Base-by-base conservation (phyloP, 305 asterid genomes). In the Rubia balearica region DNA sequence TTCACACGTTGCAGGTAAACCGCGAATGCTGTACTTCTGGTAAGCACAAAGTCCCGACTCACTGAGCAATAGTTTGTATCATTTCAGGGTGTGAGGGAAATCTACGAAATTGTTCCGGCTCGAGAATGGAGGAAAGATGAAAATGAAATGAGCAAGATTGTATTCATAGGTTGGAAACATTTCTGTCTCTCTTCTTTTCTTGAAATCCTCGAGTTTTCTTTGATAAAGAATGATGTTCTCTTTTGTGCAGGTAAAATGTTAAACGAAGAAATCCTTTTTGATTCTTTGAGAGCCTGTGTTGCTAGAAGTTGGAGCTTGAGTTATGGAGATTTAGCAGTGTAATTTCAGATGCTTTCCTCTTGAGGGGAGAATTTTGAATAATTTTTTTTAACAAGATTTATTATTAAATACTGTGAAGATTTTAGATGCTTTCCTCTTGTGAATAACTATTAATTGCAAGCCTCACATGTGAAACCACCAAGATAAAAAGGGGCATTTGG, bases 71-170 rank as follows among this genome's bases (percentile, higher is more conserved):
- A 46, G 43, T 55, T 48, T 41, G 7, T 17, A 67, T 71, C 17
- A 46, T 43, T 22, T 22, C 83, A 92, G 98, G 97, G 87, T 38
- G 97, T 93, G 82, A 89, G 96, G 82, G 98, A 93, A 85, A 86
- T 93, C 48, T 93, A 93, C 40, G 98, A 90, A 89, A 90, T 93
- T 57, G 91, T 86, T 78, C 96, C 97, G 41, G 78, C 88, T 63
- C 96, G 96, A 17, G 76, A 82, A 74, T 93, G 98, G 98, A 88
- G 85, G 78, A 76, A 82, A 3, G 89, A 76, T n/a, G 97, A 93
- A 76, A 78, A n/a, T 33, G 83, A 82, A 81, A 75, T 79, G 67
- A 93, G 76, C 84, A 90, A 91, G 84, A 81, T 90, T 70, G 98
- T 93, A 24, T 90, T 90, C 73, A 93, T 93, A 81, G 98, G 98